phyloP scores from a whole-genome alignment of 805 yeast genomes.

The Metschnikowia santaceciliae region DNA sequence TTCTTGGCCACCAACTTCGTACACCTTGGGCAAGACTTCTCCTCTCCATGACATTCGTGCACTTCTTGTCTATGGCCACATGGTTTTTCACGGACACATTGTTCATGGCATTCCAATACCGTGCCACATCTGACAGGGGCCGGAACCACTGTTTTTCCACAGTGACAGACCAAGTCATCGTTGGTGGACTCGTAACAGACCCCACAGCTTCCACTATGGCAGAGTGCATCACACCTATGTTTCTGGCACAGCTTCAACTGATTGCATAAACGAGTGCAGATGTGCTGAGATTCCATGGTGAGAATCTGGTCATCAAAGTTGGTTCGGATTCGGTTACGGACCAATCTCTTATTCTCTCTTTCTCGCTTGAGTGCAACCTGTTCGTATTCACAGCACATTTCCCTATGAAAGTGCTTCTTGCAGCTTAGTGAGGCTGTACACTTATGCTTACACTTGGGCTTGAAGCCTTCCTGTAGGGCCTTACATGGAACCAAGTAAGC shows the following conservation, averaged over 20 bases:
- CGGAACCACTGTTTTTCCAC: conserved; percentile 71
- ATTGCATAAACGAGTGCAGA: conserved; percentile 67
- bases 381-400: conserved; percentile 68
- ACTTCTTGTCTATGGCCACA: conserved; percentile 74
- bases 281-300: conserved; percentile 66
- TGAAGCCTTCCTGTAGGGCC: conserved; percentile 45
- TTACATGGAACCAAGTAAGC: conserved; percentile 62
- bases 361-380: conserved; percentile 54
- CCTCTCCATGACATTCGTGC: conserved; percentile 74
- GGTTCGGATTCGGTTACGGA: conserved; percentile 42
- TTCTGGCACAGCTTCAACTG: conserved; percentile 54
- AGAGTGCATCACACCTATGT: conserved; percentile 65
- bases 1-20: conserved; percentile 50
- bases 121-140: conserved; percentile 90
- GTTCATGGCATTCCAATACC: conserved; percentile 55
- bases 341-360: conserved; percentile 47
- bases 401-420: conserved; percentile 71
- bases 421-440: conserved; percentile 77
- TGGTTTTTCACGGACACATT: conserved; percentile 50
- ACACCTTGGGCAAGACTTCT: conserved; percentile 69
- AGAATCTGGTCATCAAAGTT: conserved; percentile 47
- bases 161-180: conserved; percentile 73
- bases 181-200: conserved; percentile 79
- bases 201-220: conserved; percentile 78
- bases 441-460: conserved; percentile 63